Evolutionary conservation across 306 rosid genomes (phyloP).

Genomic region (Cucurbita moschata): DNA sequence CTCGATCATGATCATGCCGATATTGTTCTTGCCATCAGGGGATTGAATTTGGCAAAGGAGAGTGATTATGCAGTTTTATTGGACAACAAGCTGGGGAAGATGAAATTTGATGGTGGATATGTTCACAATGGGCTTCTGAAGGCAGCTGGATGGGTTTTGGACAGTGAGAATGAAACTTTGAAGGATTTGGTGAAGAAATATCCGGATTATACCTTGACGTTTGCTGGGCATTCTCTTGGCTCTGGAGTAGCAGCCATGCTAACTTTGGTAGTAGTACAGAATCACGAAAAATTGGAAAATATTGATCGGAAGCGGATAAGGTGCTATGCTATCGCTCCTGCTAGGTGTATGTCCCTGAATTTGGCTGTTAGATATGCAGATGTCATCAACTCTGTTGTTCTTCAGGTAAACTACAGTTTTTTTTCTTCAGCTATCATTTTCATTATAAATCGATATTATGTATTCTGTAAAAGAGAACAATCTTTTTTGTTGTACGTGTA

Average conservation of each 20-base stretch:
- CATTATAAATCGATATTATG: neutral
- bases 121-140: constrained; percentile 89
- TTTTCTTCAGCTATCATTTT: neutral
- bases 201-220: constrained; percentile 67
- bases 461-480: neutral
- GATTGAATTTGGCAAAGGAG: constrained; percentile 75
- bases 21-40: constrained; percentile 78
- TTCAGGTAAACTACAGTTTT: constrained; percentile 51
- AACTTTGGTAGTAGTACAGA: constrained; percentile 61
- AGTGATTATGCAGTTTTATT: constrained; percentile 76
- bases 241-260: constrained; percentile 78
- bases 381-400: constrained; percentile 73
- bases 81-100: constrained; percentile 74
- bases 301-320: constrained; percentile 66
- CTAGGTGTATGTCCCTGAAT: constrained; percentile 81
- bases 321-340: constrained; percentile 84
- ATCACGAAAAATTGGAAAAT: constrained; percentile 41
- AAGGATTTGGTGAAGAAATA: constrained; percentile 43
- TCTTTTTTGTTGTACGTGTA: neutral
- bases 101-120: constrained; percentile 79
- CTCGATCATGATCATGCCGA: constrained; percentile 65
- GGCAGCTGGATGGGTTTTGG: constrained; percentile 66
- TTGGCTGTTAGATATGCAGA: constrained; percentile 92
- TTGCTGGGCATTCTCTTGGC: constrained; percentile 83
- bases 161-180: constrained; percentile 43